Evolutionary conservation across 805 yeast genomes (phyloP).

Genomic region (Cyberlindnera xylosilytica): DNA sequence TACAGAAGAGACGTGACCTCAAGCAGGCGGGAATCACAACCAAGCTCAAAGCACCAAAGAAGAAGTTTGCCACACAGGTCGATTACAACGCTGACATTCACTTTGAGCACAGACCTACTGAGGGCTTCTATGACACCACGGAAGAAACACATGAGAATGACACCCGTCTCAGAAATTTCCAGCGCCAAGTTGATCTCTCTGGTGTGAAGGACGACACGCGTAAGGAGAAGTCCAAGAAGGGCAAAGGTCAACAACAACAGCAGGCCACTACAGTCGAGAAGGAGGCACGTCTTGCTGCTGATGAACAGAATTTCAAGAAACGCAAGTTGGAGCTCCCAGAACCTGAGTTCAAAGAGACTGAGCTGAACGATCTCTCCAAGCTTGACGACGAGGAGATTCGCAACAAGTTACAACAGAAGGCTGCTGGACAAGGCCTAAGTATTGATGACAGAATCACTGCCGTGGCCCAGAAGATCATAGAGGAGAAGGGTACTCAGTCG

Average conservation of each 20-base stretch:
- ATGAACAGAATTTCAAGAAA: conserved; percentile 13
- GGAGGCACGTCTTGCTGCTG: conserved; percentile 8
- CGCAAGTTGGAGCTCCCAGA: conserved; percentile 31
- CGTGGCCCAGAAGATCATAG: conserved; percentile 39
- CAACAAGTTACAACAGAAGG: conserved; percentile 9
- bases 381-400: conserved; percentile 15
- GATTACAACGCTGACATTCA: conserved; percentile 86
- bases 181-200: conserved; percentile 36
- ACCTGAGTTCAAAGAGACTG: conserved; percentile 29
- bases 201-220: conserved; percentile 41
- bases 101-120: conserved; percentile 65
- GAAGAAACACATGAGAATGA: conserved; percentile 51
- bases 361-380: conserved; percentile 15
- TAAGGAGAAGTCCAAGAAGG: conserved; percentile 29
- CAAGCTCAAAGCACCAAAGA: conserved; percentile 46
- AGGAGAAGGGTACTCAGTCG: conserved; percentile 36
- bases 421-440: conserved; percentile 5
- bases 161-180: conserved; percentile 39
- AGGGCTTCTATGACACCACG: conserved; percentile 64
- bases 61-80: conserved; percentile 55
- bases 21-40: conserved; percentile 73
- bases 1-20: conserved; percentile 78
- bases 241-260: conserved; percentile 22
- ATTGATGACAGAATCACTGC: conserved; percentile 18
- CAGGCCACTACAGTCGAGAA: conserved; percentile 23